phyloP scores from a whole-genome alignment of 352 stramenopile species.

The Globisporangium barbulae region DNA sequence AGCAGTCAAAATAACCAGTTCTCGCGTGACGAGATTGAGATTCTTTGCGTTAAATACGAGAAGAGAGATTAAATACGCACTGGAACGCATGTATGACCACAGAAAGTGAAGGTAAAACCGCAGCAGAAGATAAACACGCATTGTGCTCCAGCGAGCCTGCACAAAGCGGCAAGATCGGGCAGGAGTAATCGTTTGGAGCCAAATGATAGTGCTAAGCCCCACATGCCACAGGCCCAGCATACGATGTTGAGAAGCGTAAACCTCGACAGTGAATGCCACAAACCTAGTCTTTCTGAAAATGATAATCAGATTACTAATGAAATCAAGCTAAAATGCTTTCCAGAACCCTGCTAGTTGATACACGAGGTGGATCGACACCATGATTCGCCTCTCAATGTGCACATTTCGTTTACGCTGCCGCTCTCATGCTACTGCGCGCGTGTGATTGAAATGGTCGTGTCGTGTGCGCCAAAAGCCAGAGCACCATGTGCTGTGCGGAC shows the following conservation, averaged over 20 bases:
- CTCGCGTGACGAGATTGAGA: not conserved
- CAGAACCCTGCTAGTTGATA: not conserved
- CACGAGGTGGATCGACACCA: not conserved
- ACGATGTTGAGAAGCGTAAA: not conserved
- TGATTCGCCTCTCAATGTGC: not conserved
- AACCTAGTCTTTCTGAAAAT: not conserved
- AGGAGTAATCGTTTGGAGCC: not conserved
- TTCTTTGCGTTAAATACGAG: too few relatives aligned
- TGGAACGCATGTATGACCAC: not conserved
- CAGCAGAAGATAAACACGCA: not conserved
- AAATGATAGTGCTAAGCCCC: too few relatives aligned
- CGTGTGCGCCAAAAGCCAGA: not conserved
- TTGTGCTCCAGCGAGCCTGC: not conserved
- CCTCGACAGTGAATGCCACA: not conserved
- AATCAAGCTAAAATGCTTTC: too few relatives aligned
- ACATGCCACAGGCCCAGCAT: too few relatives aligned
- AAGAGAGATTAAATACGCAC: too few relatives aligned
- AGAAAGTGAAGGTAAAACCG: not conserved
- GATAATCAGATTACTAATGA: too few relatives aligned
- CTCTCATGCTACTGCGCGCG: too few relatives aligned
- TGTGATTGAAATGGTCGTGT: not conserved
- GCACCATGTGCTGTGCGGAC: not conserved
- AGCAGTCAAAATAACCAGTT: not conserved
- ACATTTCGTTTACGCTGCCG: not conserved
- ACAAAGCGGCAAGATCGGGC: not conserved